Percentiles rank a stretch among this genome's conserved stretches.
These are phyloP conservation scores for Coemansia sp. DNA, from an alignment of 192 early-diverging fungal species.

Conservation along the genomic window DNA sequence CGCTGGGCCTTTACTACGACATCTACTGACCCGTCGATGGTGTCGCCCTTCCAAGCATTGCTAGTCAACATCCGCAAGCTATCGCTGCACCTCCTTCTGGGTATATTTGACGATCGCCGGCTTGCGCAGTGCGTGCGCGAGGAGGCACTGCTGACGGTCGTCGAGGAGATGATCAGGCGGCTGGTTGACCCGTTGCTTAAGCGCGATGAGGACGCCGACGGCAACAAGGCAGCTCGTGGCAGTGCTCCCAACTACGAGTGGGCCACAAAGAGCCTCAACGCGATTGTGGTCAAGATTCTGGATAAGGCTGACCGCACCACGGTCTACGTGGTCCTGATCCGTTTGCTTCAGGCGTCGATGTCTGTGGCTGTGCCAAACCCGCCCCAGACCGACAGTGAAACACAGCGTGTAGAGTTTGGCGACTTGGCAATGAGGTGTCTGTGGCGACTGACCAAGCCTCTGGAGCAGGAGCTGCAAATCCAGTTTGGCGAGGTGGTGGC, in stretches of 20 bases:
- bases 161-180: slow-evolving; percentile 79
- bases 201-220: slow-evolving; percentile 25
- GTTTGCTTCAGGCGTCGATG: slow-evolving; percentile 63
- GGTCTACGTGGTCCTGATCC: slow-evolving; percentile 75
- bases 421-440: slow-evolving; percentile 96
- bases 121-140: slow-evolving; percentile 68
- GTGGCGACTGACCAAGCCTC: slow-evolving; percentile 92
- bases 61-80: slow-evolving; percentile 75
- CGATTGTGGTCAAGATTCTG: slow-evolving; percentile 86
- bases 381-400: slow-evolving; percentile 52
- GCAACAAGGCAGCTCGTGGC: slow-evolving; percentile 6
- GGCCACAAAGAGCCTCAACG: slow-evolving; percentile 62
- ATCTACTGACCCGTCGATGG: slow-evolving; percentile 25
- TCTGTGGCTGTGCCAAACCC: slow-evolving; percentile 59
- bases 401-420: slow-evolving; percentile 70
- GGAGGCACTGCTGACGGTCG: slow-evolving; percentile 66
- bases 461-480: slow-evolving; percentile 70
- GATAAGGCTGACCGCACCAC: slow-evolving; percentile 86
- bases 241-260: slow-evolving; percentile 3
- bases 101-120: slow-evolving; percentile 71
- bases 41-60: slow-evolving; percentile 25
- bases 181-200: slow-evolving; percentile 79
- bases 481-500: slow-evolving; percentile 65
- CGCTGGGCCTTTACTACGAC: slow-evolving; percentile 39
- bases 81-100: slow-evolving; percentile 62